Conservation (phyloP, 495 filamentous ascomycete species). For the Thermochaetoides thermophila region DNA sequence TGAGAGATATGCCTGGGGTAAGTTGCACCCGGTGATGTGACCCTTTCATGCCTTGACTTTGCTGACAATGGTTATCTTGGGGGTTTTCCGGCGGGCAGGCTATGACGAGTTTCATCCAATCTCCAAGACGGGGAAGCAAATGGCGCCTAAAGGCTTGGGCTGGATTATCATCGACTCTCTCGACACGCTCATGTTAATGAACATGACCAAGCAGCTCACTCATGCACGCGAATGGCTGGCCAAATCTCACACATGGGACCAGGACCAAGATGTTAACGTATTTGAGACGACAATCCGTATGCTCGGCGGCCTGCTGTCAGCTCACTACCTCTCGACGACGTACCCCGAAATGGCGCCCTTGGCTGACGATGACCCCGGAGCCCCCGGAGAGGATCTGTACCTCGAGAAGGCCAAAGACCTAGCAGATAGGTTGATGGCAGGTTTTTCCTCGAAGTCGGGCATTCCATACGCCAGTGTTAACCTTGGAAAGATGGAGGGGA, state of each 20-base stretch:
- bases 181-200: conserved; percentile 98
- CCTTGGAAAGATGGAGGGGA: conserved; percentile 54
- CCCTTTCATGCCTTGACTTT: neutral
- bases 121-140: conserved; percentile 63
- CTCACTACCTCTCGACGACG: conserved; percentile 75
- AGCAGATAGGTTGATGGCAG: conserved; percentile 70
- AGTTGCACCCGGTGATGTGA: no score
- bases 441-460: conserved; percentile 74
- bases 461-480: conserved; percentile 88
- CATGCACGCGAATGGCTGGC: conserved; percentile 86
- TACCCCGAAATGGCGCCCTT: conserved; percentile 54
- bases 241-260: conserved; percentile 67
- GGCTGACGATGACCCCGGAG: conserved; percentile 47
- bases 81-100: conserved; percentile 32
- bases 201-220: conserved; percentile 70
- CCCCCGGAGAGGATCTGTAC: conserved; percentile 74
- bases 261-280: conserved; percentile 89
- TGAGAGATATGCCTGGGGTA: conserved; percentile 89
- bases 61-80: conserved; percentile 1
- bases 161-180: conserved; percentile 98
- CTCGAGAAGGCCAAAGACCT: conserved; percentile 91
- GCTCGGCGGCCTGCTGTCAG: conserved; percentile 86
- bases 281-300: conserved; percentile 99
- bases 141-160: conserved; percentile 70
- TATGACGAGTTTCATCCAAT: conserved; percentile 75